Evolutionary conservation across 2,329 filamentous ascomycete genomes (phyloP), one percentile per base, ranked within the genome.

Genomic region (Talaromyces sp.): DNA sequence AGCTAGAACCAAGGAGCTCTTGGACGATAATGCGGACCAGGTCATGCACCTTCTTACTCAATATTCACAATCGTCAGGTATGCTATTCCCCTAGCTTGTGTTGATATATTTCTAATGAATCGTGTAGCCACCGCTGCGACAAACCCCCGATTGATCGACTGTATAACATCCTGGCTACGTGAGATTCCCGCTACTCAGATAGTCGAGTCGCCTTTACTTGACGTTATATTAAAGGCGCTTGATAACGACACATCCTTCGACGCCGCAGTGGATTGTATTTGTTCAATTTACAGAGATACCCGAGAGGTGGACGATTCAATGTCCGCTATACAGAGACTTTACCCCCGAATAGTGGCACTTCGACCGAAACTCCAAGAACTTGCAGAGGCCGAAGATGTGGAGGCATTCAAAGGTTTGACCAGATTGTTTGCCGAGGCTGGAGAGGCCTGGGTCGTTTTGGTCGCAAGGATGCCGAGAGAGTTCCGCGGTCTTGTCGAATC

Each of bases 101-200:
- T 36, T 8, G 34, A n/a, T 22, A 3, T 19, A 17, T 15, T 25
- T 53, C 49, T 53, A 53, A 53, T 31, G 15, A 15, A 6, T 31
- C 11, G 11, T 53, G 15, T 72, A 93, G 92, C 85, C 60, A 82
- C 87, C 58, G 93, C 94, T 27, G 86, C 92, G 8, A 90, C 89
- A 68, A 97, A 97, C 74, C 93, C 94, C 2, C 91, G 93, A 73
- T 85, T 99, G 58, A 88, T 98, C 76, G 92, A 97, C 73, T 98
- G 95, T 76, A 93, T 98, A 71, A 96, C 93, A 36, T 97, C 95
- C 2, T 99, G 95, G 95, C 86, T 98, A 70, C 88, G 93, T 71
- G 95, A 99, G 79, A 92, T 99, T 6, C 92, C 94, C 0, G 86
- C 96, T 58, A 85, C 85, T 69, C 89, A 91, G 68, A 88, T 99